These are phyloP conservation scores for Acephala macrosclerotiorum DNA, from an alignment of 2,329 filamentous ascomycete genomes.

Conservation along the genomic window DNA sequence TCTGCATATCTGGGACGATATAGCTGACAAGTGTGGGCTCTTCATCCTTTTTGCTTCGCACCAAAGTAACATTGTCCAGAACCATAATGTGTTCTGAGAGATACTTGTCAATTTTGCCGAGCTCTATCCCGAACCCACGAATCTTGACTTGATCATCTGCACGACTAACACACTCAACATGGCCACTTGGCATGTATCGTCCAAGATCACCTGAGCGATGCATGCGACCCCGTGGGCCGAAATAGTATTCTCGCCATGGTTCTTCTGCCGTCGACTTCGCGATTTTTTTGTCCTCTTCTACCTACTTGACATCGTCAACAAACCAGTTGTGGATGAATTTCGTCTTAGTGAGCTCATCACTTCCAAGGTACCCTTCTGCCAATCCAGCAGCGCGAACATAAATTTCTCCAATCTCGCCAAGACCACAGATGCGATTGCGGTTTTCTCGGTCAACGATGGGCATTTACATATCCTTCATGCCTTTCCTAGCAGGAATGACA, in stretches of 20 bases:
- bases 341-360: constrained; percentile 40
- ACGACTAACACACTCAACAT: constrained; percentile 80
- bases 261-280: constrained; percentile 66
- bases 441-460: constrained; percentile 79
- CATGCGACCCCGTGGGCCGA: constrained; percentile 83
- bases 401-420: constrained; percentile 87
- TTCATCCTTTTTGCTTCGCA: constrained; percentile 84
- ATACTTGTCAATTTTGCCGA: constrained; percentile 90
- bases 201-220: constrained; percentile 92
- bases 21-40: constrained; percentile 90
- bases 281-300: constrained; percentile 59
- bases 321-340: constrained; percentile 47
- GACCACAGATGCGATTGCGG: constrained; percentile 71
- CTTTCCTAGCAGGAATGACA: constrained; percentile 81
- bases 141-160: constrained; percentile 94
- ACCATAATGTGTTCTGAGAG: constrained; percentile 77
- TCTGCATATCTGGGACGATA: constrained; percentile 80
- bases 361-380: constrained; percentile 75
- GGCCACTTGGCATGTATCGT: constrained; percentile 70
- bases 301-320: constrained; percentile 44
- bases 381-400: constrained; percentile 84
- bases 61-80: constrained; percentile 84
- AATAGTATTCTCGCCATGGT: constrained; percentile 80
- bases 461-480: constrained; percentile 90
- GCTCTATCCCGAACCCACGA: constrained; percentile 92